A percentile compares a stretch with the other conserved stretches of the same genome.
Conservation (phyloP, 176 grass and related monocot genomes). For the Canna indica region DNA sequence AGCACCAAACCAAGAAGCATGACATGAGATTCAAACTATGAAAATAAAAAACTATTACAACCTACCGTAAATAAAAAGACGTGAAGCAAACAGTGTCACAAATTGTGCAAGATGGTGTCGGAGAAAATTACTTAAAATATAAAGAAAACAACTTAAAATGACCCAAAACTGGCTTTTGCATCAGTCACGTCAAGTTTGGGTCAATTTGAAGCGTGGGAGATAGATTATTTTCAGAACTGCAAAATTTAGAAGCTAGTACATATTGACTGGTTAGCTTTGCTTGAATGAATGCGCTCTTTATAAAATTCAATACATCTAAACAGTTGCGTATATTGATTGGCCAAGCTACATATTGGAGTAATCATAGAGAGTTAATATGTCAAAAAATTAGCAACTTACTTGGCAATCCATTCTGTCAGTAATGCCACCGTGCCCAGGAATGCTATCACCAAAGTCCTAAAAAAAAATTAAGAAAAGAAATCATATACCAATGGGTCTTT, state of each 20-base stretch:
- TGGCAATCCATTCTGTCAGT: constrained; percentile 97
- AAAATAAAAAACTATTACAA: background rate
- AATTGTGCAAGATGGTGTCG: no score
- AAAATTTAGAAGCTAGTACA: no score
- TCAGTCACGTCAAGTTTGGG: no score
- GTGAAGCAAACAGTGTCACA: background rate
- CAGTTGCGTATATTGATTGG: background rate
- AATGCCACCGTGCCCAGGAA: constrained; percentile 92
- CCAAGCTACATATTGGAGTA: background rate
- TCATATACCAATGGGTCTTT: background rate
- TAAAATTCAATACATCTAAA: background rate
- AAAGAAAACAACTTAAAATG: no score
- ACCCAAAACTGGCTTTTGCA: background rate
- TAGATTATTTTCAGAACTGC: no score
- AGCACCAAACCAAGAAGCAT: constrained; percentile 16
- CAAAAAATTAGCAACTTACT: constrained; percentile 38
- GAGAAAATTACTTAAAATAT: no score
- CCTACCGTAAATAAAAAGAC: background rate
- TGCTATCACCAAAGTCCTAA: constrained; percentile 97
- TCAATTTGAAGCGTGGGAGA: background rate
- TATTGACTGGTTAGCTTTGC: no score
- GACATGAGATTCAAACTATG: background rate
- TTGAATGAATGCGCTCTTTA: background rate
- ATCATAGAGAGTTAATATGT: background rate
- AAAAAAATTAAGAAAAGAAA: constrained; percentile 22